Evolutionary conservation across 768 basidiomycete species (phyloP).

Genomic region (Nevesoporus exiguus): DNA sequence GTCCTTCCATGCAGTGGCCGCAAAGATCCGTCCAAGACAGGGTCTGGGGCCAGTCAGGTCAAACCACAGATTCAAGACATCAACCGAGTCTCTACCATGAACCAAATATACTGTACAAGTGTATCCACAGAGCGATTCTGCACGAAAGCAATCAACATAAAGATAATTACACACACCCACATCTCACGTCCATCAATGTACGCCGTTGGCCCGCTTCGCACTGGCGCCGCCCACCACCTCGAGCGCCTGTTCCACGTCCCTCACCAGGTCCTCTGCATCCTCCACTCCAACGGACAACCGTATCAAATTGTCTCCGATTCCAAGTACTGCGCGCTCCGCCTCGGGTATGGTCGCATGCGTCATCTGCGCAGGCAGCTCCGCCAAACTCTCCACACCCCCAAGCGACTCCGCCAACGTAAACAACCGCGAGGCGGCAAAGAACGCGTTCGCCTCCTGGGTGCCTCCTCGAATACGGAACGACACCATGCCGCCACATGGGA

Average conservation of each 20-base stretch:
- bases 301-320: constrained; percentile 75
- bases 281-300: constrained; percentile 87
- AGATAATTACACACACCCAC: background rate
- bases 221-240: too few species aligned
- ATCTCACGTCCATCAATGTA: background rate
- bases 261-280: constrained; percentile 76
- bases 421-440: constrained; percentile 60
- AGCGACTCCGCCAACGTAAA: constrained; percentile 86
- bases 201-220: constrained; percentile 11
- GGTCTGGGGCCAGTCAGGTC: too few species aligned
- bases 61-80: too few species aligned
- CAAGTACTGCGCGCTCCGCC: constrained; percentile 61
- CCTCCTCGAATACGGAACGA: constrained; percentile 62
- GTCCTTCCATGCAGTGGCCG: too few species aligned
- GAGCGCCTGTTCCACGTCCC: constrained; percentile 28
- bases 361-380: constrained; percentile 86
- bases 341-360: constrained; percentile 79
- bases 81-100: too few species aligned
- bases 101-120: background rate
- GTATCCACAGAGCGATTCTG: too few species aligned
- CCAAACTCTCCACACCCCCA: constrained; percentile 90
- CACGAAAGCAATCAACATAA: background rate
- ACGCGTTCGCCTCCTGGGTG: constrained; percentile 53
- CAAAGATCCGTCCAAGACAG: too few species aligned
- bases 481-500: constrained; percentile 88